phyloP scores from a whole-genome alignment of 2,329 filamentous ascomycete species.

The Zymoseptoria brevis region DNA sequence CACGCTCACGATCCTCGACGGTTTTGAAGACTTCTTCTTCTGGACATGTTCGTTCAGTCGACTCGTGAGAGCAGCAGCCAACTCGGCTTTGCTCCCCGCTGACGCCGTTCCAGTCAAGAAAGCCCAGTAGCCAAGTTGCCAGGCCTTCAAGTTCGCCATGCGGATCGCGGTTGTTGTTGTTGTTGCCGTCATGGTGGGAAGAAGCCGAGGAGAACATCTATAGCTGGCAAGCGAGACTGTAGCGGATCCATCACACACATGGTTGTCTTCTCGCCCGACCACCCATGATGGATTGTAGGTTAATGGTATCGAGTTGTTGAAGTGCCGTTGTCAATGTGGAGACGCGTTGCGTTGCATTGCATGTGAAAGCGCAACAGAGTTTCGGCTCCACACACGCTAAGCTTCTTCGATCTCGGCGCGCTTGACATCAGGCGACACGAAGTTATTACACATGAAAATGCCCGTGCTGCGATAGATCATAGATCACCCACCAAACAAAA shows the following conservation, averaged over 20 bases:
- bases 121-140: conserved; percentile 52
- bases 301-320: background rate
- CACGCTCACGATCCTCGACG: conserved; percentile 58
- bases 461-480: background rate
- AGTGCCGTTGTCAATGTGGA: background rate
- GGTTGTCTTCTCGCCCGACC: background rate
- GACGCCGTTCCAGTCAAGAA: conserved; percentile 52
- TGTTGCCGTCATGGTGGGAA: background rate
- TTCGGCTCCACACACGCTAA: background rate
- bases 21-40: conserved; percentile 13
- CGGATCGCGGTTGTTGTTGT: conserved; percentile 4
- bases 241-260: background rate
- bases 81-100: conserved; percentile 51
- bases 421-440: background rate
- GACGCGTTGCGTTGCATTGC: background rate
- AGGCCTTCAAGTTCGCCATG: conserved; percentile 37
- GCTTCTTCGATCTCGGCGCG: background rate
- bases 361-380: background rate
- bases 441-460: background rate
- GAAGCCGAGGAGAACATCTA: no score
- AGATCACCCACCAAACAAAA: background rate
- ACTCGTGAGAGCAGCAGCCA: conserved; percentile 31
- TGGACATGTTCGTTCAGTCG: background rate
- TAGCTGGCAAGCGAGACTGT: no score
- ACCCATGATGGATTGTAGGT: no score